Base-by-base conservation (phyloP, 176 grass and related monocot species). In the Avena eriantha region DNA sequence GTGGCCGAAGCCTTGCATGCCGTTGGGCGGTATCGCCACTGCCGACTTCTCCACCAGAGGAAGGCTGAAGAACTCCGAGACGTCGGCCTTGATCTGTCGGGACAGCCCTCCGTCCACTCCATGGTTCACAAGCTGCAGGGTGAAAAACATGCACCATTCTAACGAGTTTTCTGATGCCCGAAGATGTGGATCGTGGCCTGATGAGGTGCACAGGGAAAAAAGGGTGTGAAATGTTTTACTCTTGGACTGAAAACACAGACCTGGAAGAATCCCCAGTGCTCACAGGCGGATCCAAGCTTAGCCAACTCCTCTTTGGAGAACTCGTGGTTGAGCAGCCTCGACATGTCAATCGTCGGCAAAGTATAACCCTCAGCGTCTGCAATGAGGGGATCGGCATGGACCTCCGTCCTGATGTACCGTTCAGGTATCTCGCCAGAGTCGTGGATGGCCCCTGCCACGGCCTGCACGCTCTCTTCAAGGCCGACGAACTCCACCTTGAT, bases 211-310 rank as follows among this genome's bases (percentile, higher is more conserved):
- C 6, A 41, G 39, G 39, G 39, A 41, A 41, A 41, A 41, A 41
- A 7, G 7, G 7, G 39, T 41, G 39, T 41, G 29, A 29, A 29
- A 29, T 29, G 29, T 29, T 29, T 1, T 29, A 29, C 29, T 29
- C 29, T 29, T 29, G 1, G 29, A 29, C 29, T 29, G 29, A 29
- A 29, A 29, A 29, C 21, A 65, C 87, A 18, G 64, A 85, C 91
- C 85, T 90, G 88, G 55, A 93, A 93, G 82, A 93, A 93, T 21
- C 91, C 91, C 91, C 91, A 88, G 2, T 88, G 8, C 72, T 88
- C 35, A 49, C 88, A 90, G 22, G 91, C 88, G 46, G 86, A 87
- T 80, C 83, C 85, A 29, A 93, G 88, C 78, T 85, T 87, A 36
- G 77, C 55, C 8, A 29, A 43, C 85, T 93, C 91, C 46, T 89